A percentile compares a stretch with the other conserved stretches of the same genome.
Evolutionary conservation across 352 stramenopile genomes (phyloP).

Genomic region (Phytophthora boehmeriae): DNA sequence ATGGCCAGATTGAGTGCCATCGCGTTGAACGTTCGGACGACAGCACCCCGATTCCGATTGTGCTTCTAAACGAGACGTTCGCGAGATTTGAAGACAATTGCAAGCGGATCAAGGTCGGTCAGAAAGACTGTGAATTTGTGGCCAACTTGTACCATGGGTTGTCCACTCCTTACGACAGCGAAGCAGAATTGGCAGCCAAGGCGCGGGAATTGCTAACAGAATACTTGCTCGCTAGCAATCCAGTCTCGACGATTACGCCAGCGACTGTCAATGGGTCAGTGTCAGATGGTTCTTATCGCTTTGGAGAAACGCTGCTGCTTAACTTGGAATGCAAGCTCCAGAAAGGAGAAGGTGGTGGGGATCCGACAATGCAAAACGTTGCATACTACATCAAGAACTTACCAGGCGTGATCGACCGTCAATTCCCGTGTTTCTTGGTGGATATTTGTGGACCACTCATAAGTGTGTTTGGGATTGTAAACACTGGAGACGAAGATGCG

Average conservation of each 20-base stretch:
- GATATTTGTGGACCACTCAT: slow-evolving; percentile 21
- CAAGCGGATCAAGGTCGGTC: slow-evolving; percentile 14
- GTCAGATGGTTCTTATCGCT: slow-evolving; percentile 15
- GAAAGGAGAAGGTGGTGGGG: slow-evolving; percentile 19
- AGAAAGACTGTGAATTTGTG: slow-evolving; percentile 18
- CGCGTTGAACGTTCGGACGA: slow-evolving; percentile 10
- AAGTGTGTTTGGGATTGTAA: slow-evolving; percentile 24
- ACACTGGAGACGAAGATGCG: slow-evolving; percentile 10
- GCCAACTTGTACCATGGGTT: slow-evolving; percentile 5
- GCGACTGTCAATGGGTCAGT: slow-evolving; percentile 8
- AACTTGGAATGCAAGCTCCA: slow-evolving; percentile 25
- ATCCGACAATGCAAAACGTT: slow-evolving; percentile 25
- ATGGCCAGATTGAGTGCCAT: slow-evolving; percentile 24
- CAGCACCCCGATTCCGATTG: slow-evolving; percentile 8
- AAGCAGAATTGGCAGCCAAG: slow-evolving; percentile 12
- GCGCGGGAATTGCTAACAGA: slow-evolving; percentile 8
- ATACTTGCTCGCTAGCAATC: slow-evolving; percentile 10
- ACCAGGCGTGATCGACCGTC: slow-evolving; percentile 10
- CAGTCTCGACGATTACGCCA: background rate
- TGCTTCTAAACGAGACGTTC: slow-evolving; percentile 23
- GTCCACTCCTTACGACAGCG: slow-evolving; percentile 12
- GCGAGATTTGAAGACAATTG: slow-evolving; percentile 15
- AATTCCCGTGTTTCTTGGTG: slow-evolving; percentile 25
- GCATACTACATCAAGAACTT: slow-evolving; percentile 22
- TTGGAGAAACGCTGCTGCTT: slow-evolving; percentile 16